Conservation (phyloP, 306 rosid genomes). For the Fagus sylvatica region DNA sequence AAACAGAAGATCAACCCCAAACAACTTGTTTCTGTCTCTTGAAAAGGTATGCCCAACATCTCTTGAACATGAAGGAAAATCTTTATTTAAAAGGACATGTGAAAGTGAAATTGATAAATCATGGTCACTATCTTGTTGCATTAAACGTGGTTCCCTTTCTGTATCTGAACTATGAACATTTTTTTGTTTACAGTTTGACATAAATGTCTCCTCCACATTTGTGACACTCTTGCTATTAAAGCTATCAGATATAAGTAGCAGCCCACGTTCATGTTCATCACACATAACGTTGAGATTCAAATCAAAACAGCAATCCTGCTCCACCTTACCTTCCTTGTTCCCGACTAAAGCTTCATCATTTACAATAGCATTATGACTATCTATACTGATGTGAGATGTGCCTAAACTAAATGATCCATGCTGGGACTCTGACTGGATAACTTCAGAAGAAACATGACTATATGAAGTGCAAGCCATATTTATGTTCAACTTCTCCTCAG, state of each 20-base stretch:
- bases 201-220: constrained; percentile 37
- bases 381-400: constrained; percentile 40
- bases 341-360: constrained; percentile 20
- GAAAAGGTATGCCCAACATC: constrained; percentile 28
- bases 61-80: constrained; percentile 32
- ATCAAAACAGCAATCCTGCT: constrained; percentile 43
- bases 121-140: constrained; percentile 31
- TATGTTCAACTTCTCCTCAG: constrained; percentile 44
- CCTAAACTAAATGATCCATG: constrained; percentile 37
- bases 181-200: constrained; percentile 18
- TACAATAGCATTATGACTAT: constrained; percentile 39
- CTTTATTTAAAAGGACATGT: constrained; percentile 27
- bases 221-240: constrained; percentile 30
- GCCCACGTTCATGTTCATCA: constrained; percentile 42
- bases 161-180: constrained; percentile 19
- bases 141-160: constrained; percentile 31
- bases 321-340: constrained; percentile 41
- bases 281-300: constrained; percentile 51
- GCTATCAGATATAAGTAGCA: constrained; percentile 32
- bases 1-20: constrained; percentile 42
- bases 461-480: constrained; percentile 44
- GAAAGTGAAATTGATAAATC: constrained; percentile 10
- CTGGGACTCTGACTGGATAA: constrained; percentile 53
- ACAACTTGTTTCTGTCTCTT: constrained; percentile 45
- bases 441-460: constrained; percentile 60